Conservation (phyloP, 1,139 yeast genomes). For the Lodderomyces margitis region DNA sequence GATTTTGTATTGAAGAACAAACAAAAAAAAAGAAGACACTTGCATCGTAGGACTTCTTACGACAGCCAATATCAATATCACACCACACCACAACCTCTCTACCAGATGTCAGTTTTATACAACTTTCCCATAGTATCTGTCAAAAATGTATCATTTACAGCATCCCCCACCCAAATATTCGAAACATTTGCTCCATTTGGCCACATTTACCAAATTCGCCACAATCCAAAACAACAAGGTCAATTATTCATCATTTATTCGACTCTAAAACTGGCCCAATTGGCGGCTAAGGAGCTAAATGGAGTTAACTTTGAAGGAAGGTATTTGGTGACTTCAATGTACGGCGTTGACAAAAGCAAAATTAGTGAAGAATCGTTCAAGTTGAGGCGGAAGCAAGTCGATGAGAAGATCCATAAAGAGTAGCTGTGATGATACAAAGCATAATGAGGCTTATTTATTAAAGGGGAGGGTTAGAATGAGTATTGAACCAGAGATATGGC, state of each 20-base stretch:
- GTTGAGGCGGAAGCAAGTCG: slow-evolving; percentile 12
- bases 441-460: no score
- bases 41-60: no score
- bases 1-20: no score
- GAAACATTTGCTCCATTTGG: slow-evolving; percentile 59
- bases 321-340: slow-evolving; percentile 52
- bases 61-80: neutral
- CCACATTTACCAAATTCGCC: slow-evolving; percentile 52
- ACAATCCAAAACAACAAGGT: slow-evolving; percentile 37
- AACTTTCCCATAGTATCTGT: slow-evolving; percentile 50
- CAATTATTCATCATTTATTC: slow-evolving; percentile 59
- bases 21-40: no score
- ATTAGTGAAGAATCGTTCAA: slow-evolving; percentile 18
- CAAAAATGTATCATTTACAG: slow-evolving; percentile 58
- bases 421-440: no score
- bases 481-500: neutral
- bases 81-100: neutral
- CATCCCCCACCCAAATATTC: slow-evolving; percentile 47
- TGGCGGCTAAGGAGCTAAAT: slow-evolving; percentile 53
- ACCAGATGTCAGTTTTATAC: neutral
- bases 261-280: slow-evolving; percentile 45
- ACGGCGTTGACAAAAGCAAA: slow-evolving; percentile 38
- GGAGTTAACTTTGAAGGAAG: slow-evolving; percentile 63
- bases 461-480: no score
- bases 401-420: no score